These are phyloP conservation scores for Pyrenophora teres DNA, from an alignment of 2,329 filamentous ascomycete genomes.

Conservation along the genomic window DNA sequence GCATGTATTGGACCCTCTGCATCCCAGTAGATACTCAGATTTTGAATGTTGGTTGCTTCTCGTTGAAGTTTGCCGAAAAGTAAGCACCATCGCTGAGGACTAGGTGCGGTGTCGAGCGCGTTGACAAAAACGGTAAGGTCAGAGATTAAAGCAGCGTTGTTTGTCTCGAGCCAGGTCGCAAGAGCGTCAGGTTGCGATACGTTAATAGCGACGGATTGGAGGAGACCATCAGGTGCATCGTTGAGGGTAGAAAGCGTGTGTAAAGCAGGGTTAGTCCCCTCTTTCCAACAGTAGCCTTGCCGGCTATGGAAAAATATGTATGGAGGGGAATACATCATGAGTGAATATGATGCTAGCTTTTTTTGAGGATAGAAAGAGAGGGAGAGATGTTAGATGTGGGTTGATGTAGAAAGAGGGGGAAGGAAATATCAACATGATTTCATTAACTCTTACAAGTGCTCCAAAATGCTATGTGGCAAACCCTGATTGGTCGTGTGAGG, in stretches of 20 bases:
- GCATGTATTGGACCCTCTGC: slow-evolving; percentile 13
- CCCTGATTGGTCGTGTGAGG: not conserved
- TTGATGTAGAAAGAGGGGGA: slow-evolving; percentile 1
- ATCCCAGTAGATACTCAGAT: slow-evolving; percentile 19
- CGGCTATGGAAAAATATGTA: slow-evolving; percentile 17
- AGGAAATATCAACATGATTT: not conserved
- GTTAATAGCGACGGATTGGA: slow-evolving; percentile 13
- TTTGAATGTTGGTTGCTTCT: slow-evolving; percentile 17
- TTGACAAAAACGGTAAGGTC: slow-evolving; percentile 15
- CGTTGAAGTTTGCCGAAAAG: slow-evolving; percentile 17
- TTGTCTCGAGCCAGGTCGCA: slow-evolving; percentile 17
- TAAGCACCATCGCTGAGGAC: slow-evolving; percentile 14
- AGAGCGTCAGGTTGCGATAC: slow-evolving; percentile 15
- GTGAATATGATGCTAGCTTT: not conserved
- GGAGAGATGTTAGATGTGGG: not conserved
- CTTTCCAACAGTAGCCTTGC: slow-evolving; percentile 15
- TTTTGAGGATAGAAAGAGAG: not conserved
- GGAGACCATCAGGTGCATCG: slow-evolving; percentile 11
- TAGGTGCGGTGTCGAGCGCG: slow-evolving; percentile 11
- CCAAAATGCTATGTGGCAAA: not conserved
- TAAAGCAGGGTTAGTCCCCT: slow-evolving; percentile 13
- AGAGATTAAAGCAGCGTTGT: slow-evolving; percentile 19
- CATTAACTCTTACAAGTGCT: not conserved
- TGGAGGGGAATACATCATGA: slow-evolving; percentile 17
- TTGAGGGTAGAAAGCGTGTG: slow-evolving; percentile 16